Evolutionary conservation across 177 flowering plant species (phyloP).

Genomic region (Telopea speciosissima): DNA sequence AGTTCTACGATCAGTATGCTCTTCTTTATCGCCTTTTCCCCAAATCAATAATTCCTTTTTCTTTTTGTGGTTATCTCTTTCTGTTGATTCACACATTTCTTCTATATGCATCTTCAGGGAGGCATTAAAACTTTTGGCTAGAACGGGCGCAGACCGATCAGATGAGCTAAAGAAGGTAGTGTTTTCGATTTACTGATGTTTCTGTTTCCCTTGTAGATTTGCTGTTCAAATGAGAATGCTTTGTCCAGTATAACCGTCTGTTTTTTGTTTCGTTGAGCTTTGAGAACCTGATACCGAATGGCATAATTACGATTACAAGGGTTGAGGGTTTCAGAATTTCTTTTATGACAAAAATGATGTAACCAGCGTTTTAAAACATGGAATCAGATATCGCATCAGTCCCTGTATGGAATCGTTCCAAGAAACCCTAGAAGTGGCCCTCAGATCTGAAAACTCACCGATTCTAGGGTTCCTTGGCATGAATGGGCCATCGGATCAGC

Average conservation of each 20-base stretch:
- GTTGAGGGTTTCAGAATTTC: no score
- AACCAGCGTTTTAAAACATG: no score
- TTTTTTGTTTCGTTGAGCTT: no score
- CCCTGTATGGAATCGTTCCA: no score
- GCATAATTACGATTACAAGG: neutral
- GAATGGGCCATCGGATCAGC: no score
- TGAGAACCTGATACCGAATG: neutral
- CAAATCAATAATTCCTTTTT: neutral
- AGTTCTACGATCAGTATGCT: constrained; percentile 38
- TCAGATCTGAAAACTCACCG: no score
- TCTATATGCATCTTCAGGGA: constrained; percentile 26
- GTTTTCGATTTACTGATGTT: neutral
- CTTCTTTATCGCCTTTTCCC: neutral
- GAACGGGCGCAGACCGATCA: constrained; percentile 27
- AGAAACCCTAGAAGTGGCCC: no score
- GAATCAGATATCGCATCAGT: no score
- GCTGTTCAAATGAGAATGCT: neutral
- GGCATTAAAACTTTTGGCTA: constrained; percentile 29
- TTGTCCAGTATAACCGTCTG: neutral
- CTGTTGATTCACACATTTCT: neutral
- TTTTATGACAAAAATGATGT: no score
- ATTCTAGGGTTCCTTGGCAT: no score
- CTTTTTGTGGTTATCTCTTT: neutral
- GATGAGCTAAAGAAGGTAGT: constrained; percentile 38
- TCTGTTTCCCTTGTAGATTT: neutral